phyloP scores from a whole-genome alignment of 2,329 filamentous ascomycete species.

The Arthrobotrys iridis region DNA sequence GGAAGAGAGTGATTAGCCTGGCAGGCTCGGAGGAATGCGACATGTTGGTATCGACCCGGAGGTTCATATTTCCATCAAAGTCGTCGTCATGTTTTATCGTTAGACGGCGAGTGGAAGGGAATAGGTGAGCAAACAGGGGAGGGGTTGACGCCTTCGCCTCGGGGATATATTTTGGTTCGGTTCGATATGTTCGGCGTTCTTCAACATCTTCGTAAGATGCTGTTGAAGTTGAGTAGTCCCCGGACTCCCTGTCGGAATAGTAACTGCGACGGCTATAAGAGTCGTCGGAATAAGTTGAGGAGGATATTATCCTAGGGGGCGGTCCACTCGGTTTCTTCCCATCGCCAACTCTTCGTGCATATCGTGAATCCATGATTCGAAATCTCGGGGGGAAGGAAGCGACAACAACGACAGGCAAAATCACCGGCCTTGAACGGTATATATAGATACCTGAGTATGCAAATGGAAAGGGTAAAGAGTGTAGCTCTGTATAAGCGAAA shows the following conservation, averaged over 20 bases:
- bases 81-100: slow-evolving; percentile 90
- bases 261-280: slow-evolving; percentile 46
- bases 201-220: slow-evolving; percentile 48
- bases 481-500: background rate
- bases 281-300: slow-evolving; percentile 43
- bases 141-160: slow-evolving; percentile 79
- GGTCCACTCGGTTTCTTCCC: slow-evolving; percentile 1
- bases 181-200: slow-evolving; percentile 36
- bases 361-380: slow-evolving; percentile 41
- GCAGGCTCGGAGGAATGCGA: slow-evolving; percentile 67
- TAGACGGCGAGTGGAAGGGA: slow-evolving; percentile 83
- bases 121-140: slow-evolving; percentile 82
- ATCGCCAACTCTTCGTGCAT: background rate
- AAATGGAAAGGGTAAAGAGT: background rate
- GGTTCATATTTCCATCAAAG: slow-evolving; percentile 96
- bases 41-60: slow-evolving; percentile 83
- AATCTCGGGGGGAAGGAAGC: background rate
- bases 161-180: slow-evolving; percentile 61
- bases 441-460: too few species aligned
- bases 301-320: slow-evolving; percentile 39
- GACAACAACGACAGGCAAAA: too few species aligned
- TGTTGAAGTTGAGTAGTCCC: slow-evolving; percentile 46
- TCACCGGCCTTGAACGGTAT: too few species aligned
- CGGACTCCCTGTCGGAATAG: slow-evolving; percentile 48
- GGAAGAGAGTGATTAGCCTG: slow-evolving; percentile 81